Conservation (phyloP, 768 basidiomycete species). For the Lanmaoa pseudosensibilis region DNA sequence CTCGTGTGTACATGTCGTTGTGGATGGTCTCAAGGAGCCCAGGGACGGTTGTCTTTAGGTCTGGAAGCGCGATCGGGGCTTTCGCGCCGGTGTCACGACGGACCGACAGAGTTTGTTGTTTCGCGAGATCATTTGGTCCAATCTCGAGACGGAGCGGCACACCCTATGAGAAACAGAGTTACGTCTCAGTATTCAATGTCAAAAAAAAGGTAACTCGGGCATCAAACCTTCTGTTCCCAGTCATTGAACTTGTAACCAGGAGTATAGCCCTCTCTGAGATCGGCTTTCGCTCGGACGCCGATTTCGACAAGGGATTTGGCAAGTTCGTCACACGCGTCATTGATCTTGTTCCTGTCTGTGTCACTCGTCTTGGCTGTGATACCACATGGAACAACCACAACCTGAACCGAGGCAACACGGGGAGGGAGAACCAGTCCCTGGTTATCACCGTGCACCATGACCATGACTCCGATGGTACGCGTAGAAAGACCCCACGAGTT, state of each 20-base stretch:
- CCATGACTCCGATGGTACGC: conserved; percentile 97
- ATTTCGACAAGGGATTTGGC: conserved; percentile 69
- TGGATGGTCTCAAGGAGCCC: conserved; percentile 84
- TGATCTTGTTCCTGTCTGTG: conserved; percentile 66
- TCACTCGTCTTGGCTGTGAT: conserved; percentile 83
- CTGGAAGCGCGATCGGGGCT: conserved; percentile 49
- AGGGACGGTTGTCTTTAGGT: conserved; percentile 51
- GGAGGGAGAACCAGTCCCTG: conserved; percentile 98
- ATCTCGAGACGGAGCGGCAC: conserved; percentile 97
- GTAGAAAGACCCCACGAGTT: conserved; percentile 99
- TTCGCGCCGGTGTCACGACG: conserved; percentile 79
- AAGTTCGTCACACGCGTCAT: conserved; percentile 74
- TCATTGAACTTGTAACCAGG: conserved; percentile 99
- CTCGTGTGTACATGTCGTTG: conserved; percentile 79
- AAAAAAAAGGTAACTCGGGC: neutral
- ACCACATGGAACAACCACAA: conserved; percentile 89
- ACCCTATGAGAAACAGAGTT: conserved; percentile 54
- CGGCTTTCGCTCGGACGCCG: conserved; percentile 83
- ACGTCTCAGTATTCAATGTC: neutral
- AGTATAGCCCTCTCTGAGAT: conserved; percentile 93
- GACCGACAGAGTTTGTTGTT: conserved; percentile 77
- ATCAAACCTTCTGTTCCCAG: conserved; percentile 91
- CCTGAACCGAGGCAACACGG: conserved; percentile 90
- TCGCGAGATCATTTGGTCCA: conserved; percentile 87
- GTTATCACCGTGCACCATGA: conserved; percentile 98